Base-by-base conservation (phyloP, 192 early-diverging fungal species). In the Coemansia sp. region DNA sequence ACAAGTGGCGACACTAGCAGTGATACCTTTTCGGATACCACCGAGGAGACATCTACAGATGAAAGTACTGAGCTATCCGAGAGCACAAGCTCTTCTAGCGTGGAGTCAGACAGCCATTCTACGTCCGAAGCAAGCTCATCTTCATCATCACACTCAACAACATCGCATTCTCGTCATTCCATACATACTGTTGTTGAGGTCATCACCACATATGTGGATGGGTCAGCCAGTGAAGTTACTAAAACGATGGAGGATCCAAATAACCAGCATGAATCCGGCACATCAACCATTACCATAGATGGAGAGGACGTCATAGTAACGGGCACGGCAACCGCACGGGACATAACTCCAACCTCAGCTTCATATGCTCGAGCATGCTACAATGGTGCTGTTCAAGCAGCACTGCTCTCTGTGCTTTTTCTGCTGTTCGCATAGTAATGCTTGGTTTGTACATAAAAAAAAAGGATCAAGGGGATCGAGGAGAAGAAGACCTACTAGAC, bases 121-220 rank as follows among this genome's bases (percentile, higher is more conserved):
- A 33, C 52, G 13, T 16, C 13, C 20, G 38, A 39, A 21, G 30
- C 13, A 13, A 21, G 38, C 57, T 11, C 23, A 26, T 10, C 45
- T 2, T 3, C 57, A 49, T 15, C 57, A 12, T 18, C 46, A 36
- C 6, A 16, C 3, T 35, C 49, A 16, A 28, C 30, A 11, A 44
- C 12, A 9, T 51, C 62, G 9, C 21, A 35, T 2, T 49, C 63
- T 20, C 41, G n/a, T 26, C 63, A 2, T 9, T 20, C 52, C 30
- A 61, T 47, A 18, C 61, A 65, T 19, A 72, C 70, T 14, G 58
- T 72, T 15, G 45, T 72, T 11, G 44, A 51, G 43, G 20, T 65
- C 6, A 10, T 72, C 12, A 71, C 62, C 20, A 60, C 55, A 0
- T 50, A 56, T 71, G 69, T 71, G 19, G 69, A 71, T 33, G 57